Base-by-base conservation (phyloP, 371 early-diverging fungal species). In the Capniomyces stellatus region DNA sequence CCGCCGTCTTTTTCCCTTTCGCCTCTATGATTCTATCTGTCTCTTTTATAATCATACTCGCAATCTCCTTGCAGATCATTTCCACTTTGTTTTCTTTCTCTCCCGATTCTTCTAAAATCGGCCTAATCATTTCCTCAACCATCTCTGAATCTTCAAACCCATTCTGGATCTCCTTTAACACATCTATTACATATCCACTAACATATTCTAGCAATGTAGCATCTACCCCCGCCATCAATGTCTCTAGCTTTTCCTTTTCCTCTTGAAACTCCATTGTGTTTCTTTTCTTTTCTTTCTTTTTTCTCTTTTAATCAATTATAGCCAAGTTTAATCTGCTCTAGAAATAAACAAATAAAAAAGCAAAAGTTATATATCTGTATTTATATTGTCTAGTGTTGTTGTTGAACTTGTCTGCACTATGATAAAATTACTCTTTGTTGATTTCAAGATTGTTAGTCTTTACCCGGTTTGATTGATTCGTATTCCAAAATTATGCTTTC, bases 181-280 rank as follows among this genome's bases (percentile, higher is more conserved):
- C 74, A 46, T 88, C 93, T 39, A 78, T 76, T 13, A 95, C 74
- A 63, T 87, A 91, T 13, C 88, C 89, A 43, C 78, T 72, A 51
- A 88, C 72, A 62, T 86, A 88, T 30, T 85, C 83, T 46, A 83
- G 59, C 60, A 88, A 78, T 21, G 84, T 74, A 29, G 79, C 79
- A 66, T 87, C 87, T 4, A 82, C 72, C 44, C 72, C 81, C 13
- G 85, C 49, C 8, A 49, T 3, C 4, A 49, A 27, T 25, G 25
- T n/a, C 25, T 24, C 49, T 24, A 49, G 28, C 4, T 4, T n/a
- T 25, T 49, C 30, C 28, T 18, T 49, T 28, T 49, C 49, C n/a
- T 49, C 25, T 15, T n/a, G n/a, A n/a, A 4, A 27, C n/a, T 4
- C 28, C 35, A 35, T 35, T 35, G 10, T 35, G 15, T 35, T 35